Evolutionary conservation across 345 rosid genomes (phyloP).

Genomic region (Mangifera indica): DNA sequence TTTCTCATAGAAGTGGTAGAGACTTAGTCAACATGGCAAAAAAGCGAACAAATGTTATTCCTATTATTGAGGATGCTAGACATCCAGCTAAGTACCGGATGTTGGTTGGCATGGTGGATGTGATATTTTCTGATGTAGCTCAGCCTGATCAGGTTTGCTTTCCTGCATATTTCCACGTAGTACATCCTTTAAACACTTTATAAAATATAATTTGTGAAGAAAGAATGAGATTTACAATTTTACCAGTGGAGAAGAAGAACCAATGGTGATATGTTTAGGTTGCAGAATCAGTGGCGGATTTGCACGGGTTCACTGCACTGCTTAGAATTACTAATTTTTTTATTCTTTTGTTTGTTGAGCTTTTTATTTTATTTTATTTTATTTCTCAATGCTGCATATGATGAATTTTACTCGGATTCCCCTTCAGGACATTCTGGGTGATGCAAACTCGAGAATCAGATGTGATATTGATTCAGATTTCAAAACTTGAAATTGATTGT

Average conservation of each 20-base stretch:
- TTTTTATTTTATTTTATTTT: background rate
- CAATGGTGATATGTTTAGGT: background rate
- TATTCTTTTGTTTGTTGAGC: background rate
- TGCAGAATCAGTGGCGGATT: background rate
- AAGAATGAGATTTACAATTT: background rate
- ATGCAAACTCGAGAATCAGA: constrained; percentile 63
- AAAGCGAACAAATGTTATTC: constrained; percentile 89
- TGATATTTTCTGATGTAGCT: constrained; percentile 97
- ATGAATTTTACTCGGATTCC: constrained; percentile 58
- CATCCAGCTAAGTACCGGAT: constrained; percentile 95
- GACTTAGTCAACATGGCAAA: constrained; percentile 99
- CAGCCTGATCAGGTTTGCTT: constrained; percentile 95
- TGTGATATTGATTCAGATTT: constrained; percentile 19
- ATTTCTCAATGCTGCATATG: constrained; percentile 27
- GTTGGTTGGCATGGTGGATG: constrained; percentile 99
- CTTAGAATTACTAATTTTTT: background rate
- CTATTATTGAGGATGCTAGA: constrained; percentile 98
- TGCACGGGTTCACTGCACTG: background rate
- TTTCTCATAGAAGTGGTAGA: constrained; percentile 96
- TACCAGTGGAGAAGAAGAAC: background rate
- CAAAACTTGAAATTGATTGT: background rate
- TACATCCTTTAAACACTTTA: too few species aligned
- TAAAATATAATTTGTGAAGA: too few species aligned
- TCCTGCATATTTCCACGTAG: background rate
- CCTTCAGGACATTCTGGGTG: constrained; percentile 52